Base-by-base conservation (phyloP, 306 rosid species). In the Trifolium fragiferum region DNA sequence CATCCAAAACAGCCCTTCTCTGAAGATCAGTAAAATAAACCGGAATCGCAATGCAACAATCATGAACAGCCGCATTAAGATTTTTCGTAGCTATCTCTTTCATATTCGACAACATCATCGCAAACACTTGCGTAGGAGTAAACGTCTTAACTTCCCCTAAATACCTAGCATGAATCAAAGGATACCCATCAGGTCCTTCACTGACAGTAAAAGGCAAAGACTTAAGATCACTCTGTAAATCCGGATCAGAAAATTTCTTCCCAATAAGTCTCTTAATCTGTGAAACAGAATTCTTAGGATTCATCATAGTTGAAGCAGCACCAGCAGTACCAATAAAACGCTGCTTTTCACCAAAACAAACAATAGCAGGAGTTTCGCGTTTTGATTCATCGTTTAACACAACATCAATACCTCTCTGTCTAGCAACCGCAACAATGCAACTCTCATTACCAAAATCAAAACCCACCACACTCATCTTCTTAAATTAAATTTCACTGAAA, bases 371-470 rank as follows among this genome's bases (percentile, higher is more conserved):
- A 4, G 98, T 95, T 50, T 95, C 98, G 10, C 98, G 96, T 57
- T 95, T 95, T 51, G 99, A 95, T 79, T 92, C 99, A 64, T 95
- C 99, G 35, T 95, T 95, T 66, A 95, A 93, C 54, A 95, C 96
- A 23, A 95, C 98, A 82, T 92, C 99, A 38, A 95, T 92, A 51
- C 98, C 99, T 33, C 98, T 88, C 77, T 92, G 99, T 82, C 97
- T 90, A 5, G 97, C 99, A 50, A 92, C 98, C 4, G 97, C 99
- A 25, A 95, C 97, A 74, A 95, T 89, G 87, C 99, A 79, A 79
- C 95, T 95, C 86, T 95, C 99, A 7, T 92, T 95, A 51, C 99
- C 99, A 8, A 95, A 82, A 84, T 95, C 99, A 84, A 95, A 95
- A 43, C 99, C 99, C 2, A 95, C 99, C 66, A 95, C 97, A 23